phyloP scores from a whole-genome alignment of 2,329 filamentous ascomycete species.

The Exophiala sp. region DNA sequence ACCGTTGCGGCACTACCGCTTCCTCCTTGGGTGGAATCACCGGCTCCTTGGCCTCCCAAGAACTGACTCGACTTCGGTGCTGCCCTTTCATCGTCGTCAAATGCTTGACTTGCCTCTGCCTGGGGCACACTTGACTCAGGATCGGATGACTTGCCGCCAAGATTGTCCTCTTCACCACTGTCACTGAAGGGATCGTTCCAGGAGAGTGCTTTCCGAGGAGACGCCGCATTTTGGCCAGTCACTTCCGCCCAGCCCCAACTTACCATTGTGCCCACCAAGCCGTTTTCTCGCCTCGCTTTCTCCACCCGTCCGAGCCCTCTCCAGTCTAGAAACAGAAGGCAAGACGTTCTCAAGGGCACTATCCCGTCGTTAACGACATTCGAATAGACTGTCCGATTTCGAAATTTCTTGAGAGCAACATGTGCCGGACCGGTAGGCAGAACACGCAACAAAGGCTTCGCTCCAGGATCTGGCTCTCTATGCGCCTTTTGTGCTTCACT shows the following conservation, averaged over 20 bases:
- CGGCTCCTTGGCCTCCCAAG: not conserved
- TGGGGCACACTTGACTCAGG: constrained; percentile 24
- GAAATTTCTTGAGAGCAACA: constrained; percentile 68
- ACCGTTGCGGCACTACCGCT: constrained; percentile 13
- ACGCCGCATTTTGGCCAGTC: constrained; percentile 59
- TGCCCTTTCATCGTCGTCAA: constrained; percentile 20
- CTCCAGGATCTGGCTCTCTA: constrained; percentile 71
- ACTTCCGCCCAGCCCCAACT: constrained; percentile 94
- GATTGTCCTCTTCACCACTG: constrained; percentile 24
- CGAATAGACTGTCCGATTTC: constrained; percentile 69
- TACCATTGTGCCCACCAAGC: constrained; percentile 84
- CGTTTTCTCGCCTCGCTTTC: constrained; percentile 86
- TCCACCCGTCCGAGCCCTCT: constrained; percentile 87
- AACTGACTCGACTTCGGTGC: constrained; percentile 13
- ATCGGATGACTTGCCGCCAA: constrained; percentile 22
- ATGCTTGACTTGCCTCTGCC: constrained; percentile 25
- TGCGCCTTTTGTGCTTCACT: constrained; percentile 43
- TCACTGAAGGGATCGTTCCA: constrained; percentile 31
- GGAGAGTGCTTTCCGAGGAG: constrained; percentile 43
- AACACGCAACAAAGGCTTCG: constrained; percentile 71
- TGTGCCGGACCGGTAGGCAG: constrained; percentile 81
- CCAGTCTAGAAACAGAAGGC: constrained; percentile 95
- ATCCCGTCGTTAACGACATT: constrained; percentile 89
- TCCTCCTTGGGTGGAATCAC: constrained; percentile 17
- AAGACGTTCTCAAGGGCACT: constrained; percentile 89